Percentiles rank a stretch among this genome's conserved stretches.
Evolutionary conservation across 1,284 basidiomycete genomes (phyloP).

Genomic region (Fomitopsis pinicola): DNA sequence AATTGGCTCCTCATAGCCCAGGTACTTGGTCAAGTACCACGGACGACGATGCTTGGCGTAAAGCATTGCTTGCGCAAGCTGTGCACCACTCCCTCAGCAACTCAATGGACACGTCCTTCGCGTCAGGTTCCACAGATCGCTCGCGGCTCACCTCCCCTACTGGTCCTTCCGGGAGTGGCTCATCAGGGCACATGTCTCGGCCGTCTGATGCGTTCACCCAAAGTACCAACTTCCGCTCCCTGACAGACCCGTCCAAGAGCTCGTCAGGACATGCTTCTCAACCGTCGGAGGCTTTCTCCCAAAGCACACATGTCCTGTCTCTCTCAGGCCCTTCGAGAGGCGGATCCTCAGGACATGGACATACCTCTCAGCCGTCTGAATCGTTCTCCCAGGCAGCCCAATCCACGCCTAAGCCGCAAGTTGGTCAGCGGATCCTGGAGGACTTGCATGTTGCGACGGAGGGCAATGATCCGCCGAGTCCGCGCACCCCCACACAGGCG

Average conservation of each 20-base stretch:
- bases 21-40: slow-evolving; percentile 50
- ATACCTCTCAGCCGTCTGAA: slow-evolving; percentile 6
- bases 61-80: slow-evolving; percentile 63
- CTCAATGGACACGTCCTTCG: slow-evolving; percentile 37
- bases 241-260: not conserved
- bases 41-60: slow-evolving; percentile 64
- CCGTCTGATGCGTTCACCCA: not conserved
- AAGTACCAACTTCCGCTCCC: not conserved
- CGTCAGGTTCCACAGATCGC: slow-evolving; percentile 13
- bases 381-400: slow-evolving; percentile 6
- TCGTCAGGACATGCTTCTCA: not conserved
- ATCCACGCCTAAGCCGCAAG: slow-evolving; percentile 10
- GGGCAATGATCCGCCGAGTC: slow-evolving; percentile 9
- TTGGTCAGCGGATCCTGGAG: slow-evolving; percentile 27
- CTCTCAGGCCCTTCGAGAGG: not conserved
- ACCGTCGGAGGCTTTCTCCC: not conserved
- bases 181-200: not conserved
- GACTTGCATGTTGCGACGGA: slow-evolving; percentile 13
- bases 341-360: slow-evolving; percentile 8
- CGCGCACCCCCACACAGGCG: slow-evolving; percentile 12
- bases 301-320: not conserved
- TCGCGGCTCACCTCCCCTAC: slow-evolving; percentile 16
- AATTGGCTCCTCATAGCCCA: slow-evolving; percentile 63
- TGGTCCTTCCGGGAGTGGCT: not conserved
- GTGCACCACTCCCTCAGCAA: slow-evolving; percentile 68